Conservation (phyloP, 2,329 filamentous ascomycete species). For the Alternaria angustiovoidea region DNA sequence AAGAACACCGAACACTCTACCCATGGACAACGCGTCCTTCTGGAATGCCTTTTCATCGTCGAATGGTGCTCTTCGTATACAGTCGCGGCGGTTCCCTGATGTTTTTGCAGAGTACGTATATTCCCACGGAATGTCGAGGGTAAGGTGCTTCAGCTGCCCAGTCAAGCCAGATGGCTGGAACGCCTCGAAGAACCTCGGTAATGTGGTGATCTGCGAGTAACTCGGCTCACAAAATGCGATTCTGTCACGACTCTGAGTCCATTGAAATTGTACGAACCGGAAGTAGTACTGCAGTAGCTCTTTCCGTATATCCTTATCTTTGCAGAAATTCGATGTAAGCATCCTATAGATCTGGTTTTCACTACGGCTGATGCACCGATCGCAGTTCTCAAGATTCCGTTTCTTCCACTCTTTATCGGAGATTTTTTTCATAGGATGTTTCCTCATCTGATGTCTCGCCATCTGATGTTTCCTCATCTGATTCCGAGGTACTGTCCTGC, state of each 20-base stretch:
- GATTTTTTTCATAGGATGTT: too few relatives aligned
- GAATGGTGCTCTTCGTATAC: background rate
- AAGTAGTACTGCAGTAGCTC: background rate
- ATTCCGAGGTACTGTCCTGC: background rate
- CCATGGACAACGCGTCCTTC: background rate
- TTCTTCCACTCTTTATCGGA: background rate
- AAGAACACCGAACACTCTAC: background rate
- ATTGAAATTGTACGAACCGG: background rate
- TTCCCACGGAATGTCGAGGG: background rate
- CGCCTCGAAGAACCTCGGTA: background rate
- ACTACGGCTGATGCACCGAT: background rate
- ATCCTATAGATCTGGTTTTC: background rate
- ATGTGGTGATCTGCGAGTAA: too few relatives aligned
- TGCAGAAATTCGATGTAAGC: background rate
- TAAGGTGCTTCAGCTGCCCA: background rate
- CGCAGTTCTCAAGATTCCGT: background rate
- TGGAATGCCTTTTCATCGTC: background rate
- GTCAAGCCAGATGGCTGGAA: background rate
- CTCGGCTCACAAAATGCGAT: background rate
- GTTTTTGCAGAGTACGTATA: background rate
- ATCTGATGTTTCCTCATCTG: background rate
- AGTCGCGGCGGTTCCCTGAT: background rate
- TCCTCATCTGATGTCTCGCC: background rate
- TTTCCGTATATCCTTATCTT: background rate
- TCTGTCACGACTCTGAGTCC: background rate